These are phyloP conservation scores for Microdochium trichocladiopsis DNA, from an alignment of 2,329 filamentous ascomycete genomes.

Conservation along the genomic window DNA sequence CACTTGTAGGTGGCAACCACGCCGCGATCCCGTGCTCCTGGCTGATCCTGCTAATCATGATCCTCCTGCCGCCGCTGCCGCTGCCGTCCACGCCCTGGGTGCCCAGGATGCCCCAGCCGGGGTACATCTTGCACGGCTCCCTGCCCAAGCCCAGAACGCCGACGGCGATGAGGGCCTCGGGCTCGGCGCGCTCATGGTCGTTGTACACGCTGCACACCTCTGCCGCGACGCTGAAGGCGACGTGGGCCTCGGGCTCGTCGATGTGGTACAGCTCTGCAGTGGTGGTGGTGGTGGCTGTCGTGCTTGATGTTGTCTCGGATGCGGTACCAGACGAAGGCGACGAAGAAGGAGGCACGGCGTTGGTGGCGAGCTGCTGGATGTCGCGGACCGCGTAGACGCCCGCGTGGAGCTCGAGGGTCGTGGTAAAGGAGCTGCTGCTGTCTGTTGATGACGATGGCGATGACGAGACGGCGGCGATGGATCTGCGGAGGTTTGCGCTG, in stretches of 20 bases:
- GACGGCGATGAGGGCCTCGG: constrained; percentile 50
- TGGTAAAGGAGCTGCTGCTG: constrained; percentile 4
- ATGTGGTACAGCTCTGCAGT: neutral
- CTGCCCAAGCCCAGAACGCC: constrained; percentile 52
- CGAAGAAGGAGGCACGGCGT: constrained; percentile 17
- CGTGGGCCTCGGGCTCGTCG: constrained; percentile 25
- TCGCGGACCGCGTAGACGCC: constrained; percentile 60
- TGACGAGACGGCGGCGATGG: neutral
- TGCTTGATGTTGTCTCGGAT: too few species aligned
- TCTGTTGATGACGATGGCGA: neutral
- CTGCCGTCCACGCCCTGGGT: neutral
- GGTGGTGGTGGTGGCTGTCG: constrained; percentile 1
- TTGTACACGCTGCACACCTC: constrained; percentile 57
- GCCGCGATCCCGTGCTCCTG: constrained; percentile 58
- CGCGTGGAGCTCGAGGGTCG: constrained; percentile 50
- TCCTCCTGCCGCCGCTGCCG: constrained; percentile 18
- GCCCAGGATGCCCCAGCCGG: constrained; percentile 52
- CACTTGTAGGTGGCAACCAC: constrained; percentile 24
- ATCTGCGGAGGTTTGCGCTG: neutral
- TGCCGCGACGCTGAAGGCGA: constrained; percentile 49
- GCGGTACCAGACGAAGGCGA: neutral
- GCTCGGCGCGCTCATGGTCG: constrained; percentile 17
- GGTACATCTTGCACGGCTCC: constrained; percentile 53
- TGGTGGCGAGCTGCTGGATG: constrained; percentile 57
- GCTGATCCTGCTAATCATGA: constrained; percentile 51